phyloP scores from a whole-genome alignment of 2,329 filamentous ascomycete genomes.

The Ceratocystis cacaofunesta region DNA sequence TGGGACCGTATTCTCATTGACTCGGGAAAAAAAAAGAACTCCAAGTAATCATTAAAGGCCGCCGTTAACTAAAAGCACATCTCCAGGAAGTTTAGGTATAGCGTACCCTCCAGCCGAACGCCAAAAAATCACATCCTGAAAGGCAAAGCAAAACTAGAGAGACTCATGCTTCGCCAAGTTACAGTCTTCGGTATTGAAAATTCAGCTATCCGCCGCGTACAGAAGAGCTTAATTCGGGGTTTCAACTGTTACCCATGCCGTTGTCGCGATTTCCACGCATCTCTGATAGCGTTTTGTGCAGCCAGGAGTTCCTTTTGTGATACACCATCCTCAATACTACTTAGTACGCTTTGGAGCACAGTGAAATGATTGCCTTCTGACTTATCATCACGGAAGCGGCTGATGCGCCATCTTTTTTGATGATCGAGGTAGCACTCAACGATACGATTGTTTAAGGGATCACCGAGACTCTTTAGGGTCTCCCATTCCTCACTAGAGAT shows the following conservation, averaged over 20 bases:
- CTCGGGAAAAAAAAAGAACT: not conserved
- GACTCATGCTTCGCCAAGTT: conserved; percentile 13
- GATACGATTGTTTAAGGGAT: conserved; percentile 72
- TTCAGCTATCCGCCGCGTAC: conserved; percentile 32
- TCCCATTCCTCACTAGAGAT: conserved; percentile 74
- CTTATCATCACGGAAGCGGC: conserved; percentile 89
- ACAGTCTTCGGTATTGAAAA: not conserved
- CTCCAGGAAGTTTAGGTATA: not conserved
- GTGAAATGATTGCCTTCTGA: conserved; percentile 74
- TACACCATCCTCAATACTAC: conserved; percentile 77
- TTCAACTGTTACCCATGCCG: too few relatives aligned
- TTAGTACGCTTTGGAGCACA: conserved; percentile 72
- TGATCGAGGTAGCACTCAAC: conserved; percentile 80
- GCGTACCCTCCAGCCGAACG: not conserved
- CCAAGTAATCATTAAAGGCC: not conserved
- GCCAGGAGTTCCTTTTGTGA: conserved; percentile 65
- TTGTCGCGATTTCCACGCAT: conserved; percentile 51
- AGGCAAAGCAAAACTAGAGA: not conserved
- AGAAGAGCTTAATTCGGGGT: too few relatives aligned
- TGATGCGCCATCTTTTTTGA: conserved; percentile 64
- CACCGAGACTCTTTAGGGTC: conserved; percentile 52
- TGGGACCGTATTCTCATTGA: not conserved
- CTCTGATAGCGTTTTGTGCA: conserved; percentile 55
- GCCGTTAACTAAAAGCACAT: not conserved
- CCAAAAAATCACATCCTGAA: not conserved